Base-by-base conservation (phyloP, 2,329 filamentous ascomycete species). In the Phaeosphaeria sp. region DNA sequence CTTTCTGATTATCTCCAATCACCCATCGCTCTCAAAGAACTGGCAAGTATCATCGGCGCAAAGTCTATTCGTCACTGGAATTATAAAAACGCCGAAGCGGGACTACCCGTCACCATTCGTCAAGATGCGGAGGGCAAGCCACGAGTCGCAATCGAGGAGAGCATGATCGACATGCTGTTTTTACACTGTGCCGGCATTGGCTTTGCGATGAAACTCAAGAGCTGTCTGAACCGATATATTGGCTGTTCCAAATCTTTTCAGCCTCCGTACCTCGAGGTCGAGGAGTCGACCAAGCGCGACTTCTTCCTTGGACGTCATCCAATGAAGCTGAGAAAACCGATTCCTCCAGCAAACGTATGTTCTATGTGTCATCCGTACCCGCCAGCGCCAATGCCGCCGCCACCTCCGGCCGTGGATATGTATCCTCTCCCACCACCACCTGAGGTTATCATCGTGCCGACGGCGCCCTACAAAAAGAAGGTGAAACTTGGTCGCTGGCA, bases 1-100 rank as follows among this genome's bases (percentile, higher is more conserved):
- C 66, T 75, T 17, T 63, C 69, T 36, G n/a, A 50, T 4, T 75
- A 73, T 48, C 50, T 70, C 1, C 63, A 74, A 22, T 69, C 66
- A 7, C 62, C 64, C 1, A 25, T 58, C 4, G 67, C 67, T 0
- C 43, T 72, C 7, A 65, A 60, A 2, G 72, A 74, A 47, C 52
- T 75, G 9, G 58, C 59, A 1, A 62, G 59, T 1, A 67, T 58
- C 15, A 49, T 75, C 10, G 72, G 69, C 39, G 62, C 66, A 54
- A 72, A 65, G 46, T 66, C 65, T 0, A 48, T 68, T 23, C 64
- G 60, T 10, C 53, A 69, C 23, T 75, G 71, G 72, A 58, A 67
- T 22, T 73, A 67, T 58, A 67, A 62, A 13, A 56, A 64, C 18
- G 44, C 48, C 0, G 60, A 66, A 1, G 54, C 63, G 15, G 73